phyloP scores from a whole-genome alignment of 345 rosid species.

The Triadica sebifera region DNA sequence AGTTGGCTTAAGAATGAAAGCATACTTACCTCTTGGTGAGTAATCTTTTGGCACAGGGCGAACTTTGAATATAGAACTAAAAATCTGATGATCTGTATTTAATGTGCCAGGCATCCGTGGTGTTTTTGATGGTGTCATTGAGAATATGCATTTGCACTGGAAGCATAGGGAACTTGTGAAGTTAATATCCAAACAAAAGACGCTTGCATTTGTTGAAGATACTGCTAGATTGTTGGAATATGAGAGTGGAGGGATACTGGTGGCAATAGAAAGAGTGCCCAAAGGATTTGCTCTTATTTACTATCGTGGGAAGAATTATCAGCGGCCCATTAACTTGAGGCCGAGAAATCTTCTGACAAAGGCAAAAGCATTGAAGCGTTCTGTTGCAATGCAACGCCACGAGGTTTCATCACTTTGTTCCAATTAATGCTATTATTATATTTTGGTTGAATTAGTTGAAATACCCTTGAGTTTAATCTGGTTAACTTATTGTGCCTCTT shows the following conservation, averaged over 20 bases:
- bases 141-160: slow-evolving; percentile 99
- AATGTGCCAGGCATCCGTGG: slow-evolving; percentile 82
- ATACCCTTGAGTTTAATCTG: background rate
- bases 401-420: slow-evolving; percentile 52
- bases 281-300: slow-evolving; percentile 89
- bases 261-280: slow-evolving; percentile 88
- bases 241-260: slow-evolving; percentile 95
- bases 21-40: slow-evolving; percentile 90
- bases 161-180: slow-evolving; percentile 97
- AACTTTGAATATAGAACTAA: slow-evolving; percentile 8
- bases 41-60: slow-evolving; percentile 15
- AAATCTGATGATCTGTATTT: slow-evolving; percentile 21
- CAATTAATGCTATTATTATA: slow-evolving; percentile 3
- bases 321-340: slow-evolving; percentile 77
- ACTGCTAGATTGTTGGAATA: slow-evolving; percentile 84
- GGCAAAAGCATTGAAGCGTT: slow-evolving; percentile 93
- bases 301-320: slow-evolving; percentile 93
- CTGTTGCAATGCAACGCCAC: slow-evolving; percentile 93
- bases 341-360: slow-evolving; percentile 94
- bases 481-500: background rate
- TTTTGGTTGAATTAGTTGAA: background rate
- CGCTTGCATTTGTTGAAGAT: slow-evolving; percentile 87
- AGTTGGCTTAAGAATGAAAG: slow-evolving; percentile 92
- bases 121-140: slow-evolving; percentile 95
- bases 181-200: slow-evolving; percentile 89